Conservation (phyloP, 495 filamentous ascomycete species). For the Tirmania nivea region DNA sequence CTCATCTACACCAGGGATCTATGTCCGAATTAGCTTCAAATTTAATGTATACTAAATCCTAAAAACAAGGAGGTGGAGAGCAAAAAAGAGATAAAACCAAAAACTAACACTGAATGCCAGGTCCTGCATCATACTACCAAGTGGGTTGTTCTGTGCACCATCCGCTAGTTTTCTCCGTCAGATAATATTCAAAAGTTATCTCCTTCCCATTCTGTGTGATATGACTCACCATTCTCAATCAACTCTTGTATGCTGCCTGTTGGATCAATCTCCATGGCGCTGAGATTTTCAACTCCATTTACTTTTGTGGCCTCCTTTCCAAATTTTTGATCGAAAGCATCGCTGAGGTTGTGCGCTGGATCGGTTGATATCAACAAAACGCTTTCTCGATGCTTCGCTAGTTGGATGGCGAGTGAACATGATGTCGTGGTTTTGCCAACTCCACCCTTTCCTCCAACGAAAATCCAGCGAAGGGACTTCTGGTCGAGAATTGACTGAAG, state of each 20-base stretch:
- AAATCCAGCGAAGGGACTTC: conserved; percentile 91
- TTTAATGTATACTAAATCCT: neutral
- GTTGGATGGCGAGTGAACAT: conserved; percentile 91
- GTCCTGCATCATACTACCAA: conserved; percentile 45
- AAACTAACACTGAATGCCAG: conserved; percentile 36
- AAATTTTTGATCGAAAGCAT: conserved; percentile 97
- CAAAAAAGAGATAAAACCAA: neutral
- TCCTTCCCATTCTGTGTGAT: conserved; percentile 52
- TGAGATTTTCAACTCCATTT: conserved; percentile 80
- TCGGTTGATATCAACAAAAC: conserved; percentile 97
- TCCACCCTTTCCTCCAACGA: conserved; percentile 94
- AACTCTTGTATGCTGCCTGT: conserved; percentile 96
- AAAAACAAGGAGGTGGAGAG: too few species aligned
- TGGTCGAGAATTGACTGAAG: conserved; percentile 90
- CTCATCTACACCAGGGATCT: conserved; percentile 98
- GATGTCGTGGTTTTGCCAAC: conserved; percentile 99
- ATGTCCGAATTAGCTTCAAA: neutral
- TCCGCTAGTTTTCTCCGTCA: conserved; percentile 2
- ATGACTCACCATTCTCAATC: conserved; percentile 33
- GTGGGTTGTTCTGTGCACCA: conserved; percentile 13
- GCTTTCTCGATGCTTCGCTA: conserved; percentile 85
- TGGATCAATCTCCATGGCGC: conserved; percentile 98
- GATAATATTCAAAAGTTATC: conserved; percentile 35
- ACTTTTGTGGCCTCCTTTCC: conserved; percentile 91
- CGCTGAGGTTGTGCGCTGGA: conserved; percentile 92